phyloP scores from a whole-genome alignment of 257 asterid species.

The Solanum acaule region DNA sequence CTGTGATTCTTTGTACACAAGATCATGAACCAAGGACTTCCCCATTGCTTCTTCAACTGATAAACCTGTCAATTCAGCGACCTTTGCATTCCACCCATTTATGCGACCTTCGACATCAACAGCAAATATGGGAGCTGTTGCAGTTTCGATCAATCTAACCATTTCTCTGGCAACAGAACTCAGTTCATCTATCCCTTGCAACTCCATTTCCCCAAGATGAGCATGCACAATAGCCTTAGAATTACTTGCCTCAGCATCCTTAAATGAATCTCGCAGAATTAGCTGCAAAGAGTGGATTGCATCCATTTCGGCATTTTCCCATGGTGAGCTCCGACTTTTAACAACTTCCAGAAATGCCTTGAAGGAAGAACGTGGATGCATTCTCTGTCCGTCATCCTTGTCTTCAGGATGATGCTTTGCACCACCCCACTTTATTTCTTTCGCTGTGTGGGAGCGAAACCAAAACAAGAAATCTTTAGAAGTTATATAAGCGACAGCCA shows the following conservation, averaged over 20 bases:
- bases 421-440: conserved; percentile 88
- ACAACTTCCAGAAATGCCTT: conserved; percentile 86
- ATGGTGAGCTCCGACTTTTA: conserved; percentile 79
- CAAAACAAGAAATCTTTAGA: conserved; percentile 65
- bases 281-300: conserved; percentile 87
- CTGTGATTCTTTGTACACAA: conserved; percentile 55
- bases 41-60: conserved; percentile 50
- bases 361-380: conserved; percentile 94
- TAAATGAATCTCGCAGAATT: conserved; percentile 68
- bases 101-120: conserved; percentile 42
- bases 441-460: conserved; percentile 83
- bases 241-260: conserved; percentile 34
- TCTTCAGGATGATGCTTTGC: conserved; percentile 83
- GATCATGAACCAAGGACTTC: conserved; percentile 53
- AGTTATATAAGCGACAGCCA: conserved; percentile 77
- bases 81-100: conserved; percentile 63
- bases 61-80: conserved; percentile 45
- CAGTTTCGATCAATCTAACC: conserved; percentile 61
- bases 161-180: conserved; percentile 62
- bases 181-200: conserved; percentile 47
- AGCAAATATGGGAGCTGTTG: conserved; percentile 68
- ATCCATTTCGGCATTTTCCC: conserved; percentile 93
- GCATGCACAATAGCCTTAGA: conserved; percentile 45
- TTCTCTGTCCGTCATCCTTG: conserved; percentile 70
- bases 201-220: conserved; percentile 29